These are phyloP conservation scores for Trichothecium roseum DNA, from an alignment of 2,329 filamentous ascomycete genomes.

Conservation along the genomic window DNA sequence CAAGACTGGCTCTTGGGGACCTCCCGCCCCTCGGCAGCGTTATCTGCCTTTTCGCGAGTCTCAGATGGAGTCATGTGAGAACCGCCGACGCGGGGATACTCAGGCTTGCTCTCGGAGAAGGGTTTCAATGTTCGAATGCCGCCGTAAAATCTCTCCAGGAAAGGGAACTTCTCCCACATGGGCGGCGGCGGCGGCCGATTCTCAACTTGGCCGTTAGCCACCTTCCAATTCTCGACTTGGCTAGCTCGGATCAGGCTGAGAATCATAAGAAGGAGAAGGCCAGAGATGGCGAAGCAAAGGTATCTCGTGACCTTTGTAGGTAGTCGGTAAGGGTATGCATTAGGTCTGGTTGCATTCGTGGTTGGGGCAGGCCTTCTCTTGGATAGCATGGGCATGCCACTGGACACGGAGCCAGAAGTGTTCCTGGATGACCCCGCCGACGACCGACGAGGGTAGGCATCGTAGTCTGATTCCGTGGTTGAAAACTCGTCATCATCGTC, in stretches of 20 bases:
- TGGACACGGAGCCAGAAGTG: slow-evolving; percentile 32
- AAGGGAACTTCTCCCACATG: slow-evolving; percentile 75
- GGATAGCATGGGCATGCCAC: slow-evolving; percentile 32
- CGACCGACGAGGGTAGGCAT: slow-evolving; percentile 29
- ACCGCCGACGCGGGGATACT: slow-evolving; percentile 62
- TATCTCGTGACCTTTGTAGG: slow-evolving; percentile 68
- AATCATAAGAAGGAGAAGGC: slow-evolving; percentile 66
- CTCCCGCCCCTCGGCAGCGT: slow-evolving; percentile 2
- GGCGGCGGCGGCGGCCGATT: slow-evolving; percentile 49
- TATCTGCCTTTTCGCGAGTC: slow-evolving; percentile 5
- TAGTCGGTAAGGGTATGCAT: slow-evolving; percentile 45
- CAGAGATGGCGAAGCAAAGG: slow-evolving; percentile 62
- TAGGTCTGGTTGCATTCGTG: slow-evolving; percentile 10
- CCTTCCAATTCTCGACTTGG: slow-evolving; percentile 53
- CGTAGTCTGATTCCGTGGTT: slow-evolving; percentile 15
- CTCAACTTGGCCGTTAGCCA: slow-evolving; percentile 40
- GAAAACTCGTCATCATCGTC: slow-evolving; percentile 37
- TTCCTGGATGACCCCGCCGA: slow-evolving; percentile 39
- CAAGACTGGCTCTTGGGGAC: slow-evolving; percentile 19
- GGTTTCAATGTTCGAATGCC: slow-evolving; percentile 66
- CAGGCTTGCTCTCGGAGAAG: slow-evolving; percentile 57
- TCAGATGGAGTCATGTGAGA: slow-evolving; percentile 33
- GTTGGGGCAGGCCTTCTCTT: slow-evolving; percentile 18
- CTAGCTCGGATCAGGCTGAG: slow-evolving; percentile 65
- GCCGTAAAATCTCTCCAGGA: slow-evolving; percentile 82